Base-by-base conservation (phyloP, 2,329 filamentous ascomycete species). In the Sporothrix luriei region DNA sequence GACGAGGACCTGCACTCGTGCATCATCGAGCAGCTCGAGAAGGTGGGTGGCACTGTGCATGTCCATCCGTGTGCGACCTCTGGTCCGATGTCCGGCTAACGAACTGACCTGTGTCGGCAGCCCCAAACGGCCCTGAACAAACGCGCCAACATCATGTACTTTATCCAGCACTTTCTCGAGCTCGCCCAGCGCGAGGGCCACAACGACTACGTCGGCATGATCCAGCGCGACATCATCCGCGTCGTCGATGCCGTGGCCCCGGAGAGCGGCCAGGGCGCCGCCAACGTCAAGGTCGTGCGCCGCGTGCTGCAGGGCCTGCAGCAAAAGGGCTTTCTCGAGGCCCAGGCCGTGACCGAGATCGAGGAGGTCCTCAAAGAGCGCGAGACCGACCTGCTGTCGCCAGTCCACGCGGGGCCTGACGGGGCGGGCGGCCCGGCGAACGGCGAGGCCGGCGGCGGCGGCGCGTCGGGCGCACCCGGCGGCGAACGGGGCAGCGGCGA, bases 61-160 rank as follows among this genome's bases (percentile, higher is more conserved):
- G 6, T 6, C 33, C 33, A 33, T 33, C 33, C 5, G 33, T 33
- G 33, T 33, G 4, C 33, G 6, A 33, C 24, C 43, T 21, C 43
- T 43, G 65, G 57, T 43, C 21, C 38, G 7, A n/a, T 4, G 11
- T 1, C 14, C 10, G 1, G 11, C 72, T 74, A 67, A 75, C 72
- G 74, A 67, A 75, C 62, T 10, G 11, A 10, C 3, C 64, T 62
- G 33, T 33, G 6, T 33, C 33, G 7, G 33, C 29, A 70, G 66
- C 68, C 69, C 19, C 75, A 94, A 87, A 97, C 92, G 74, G 94
- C 92, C 74, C 97, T 99, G 91, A 99, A 99, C 80, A 97, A 90
- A 66, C 87, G 94, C 71, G 96, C 95, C 71, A 99, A 99, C 78
- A 98, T 99, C 79, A 97, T 99, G 91, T 99, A 97, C 81, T 99